A percentile compares a stretch with the other conserved stretches of the same genome.
Evolutionary conservation across 192 early-diverging fungal species (phyloP).

Genomic region (Backusella morwellensis): DNA sequence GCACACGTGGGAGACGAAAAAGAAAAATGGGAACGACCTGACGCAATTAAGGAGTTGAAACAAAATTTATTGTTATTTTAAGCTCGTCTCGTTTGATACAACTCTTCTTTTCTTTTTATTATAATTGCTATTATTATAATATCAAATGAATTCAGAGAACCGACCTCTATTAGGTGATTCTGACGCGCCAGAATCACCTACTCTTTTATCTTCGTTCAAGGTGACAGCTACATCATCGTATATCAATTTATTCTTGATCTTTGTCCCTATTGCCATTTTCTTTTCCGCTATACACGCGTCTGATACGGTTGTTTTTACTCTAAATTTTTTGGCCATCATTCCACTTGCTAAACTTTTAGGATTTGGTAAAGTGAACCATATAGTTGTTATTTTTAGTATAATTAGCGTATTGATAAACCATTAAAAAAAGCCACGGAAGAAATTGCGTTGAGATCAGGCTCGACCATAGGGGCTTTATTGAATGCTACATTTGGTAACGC

Average conservation of each 20-base stretch:
- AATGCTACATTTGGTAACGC: constrained; percentile 64
- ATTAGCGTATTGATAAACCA: background rate
- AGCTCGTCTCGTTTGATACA: background rate
- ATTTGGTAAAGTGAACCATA: constrained; percentile 22
- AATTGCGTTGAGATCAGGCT: constrained; percentile 46
- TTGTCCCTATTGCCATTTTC: constrained; percentile 80
- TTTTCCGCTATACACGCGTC: constrained; percentile 55
- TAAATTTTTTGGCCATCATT: constrained; percentile 92
- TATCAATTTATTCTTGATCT: constrained; percentile 70
- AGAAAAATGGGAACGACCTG: background rate
- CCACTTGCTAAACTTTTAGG: constrained; percentile 77
- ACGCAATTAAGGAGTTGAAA: background rate
- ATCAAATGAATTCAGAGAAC: constrained; percentile 13
- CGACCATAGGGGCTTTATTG: constrained; percentile 31
- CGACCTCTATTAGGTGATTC: constrained; percentile 9
- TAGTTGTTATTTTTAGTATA: background rate
- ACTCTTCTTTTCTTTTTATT: background rate
- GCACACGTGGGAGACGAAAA: background rate
- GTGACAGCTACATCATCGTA: constrained; percentile 52
- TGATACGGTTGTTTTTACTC: constrained; percentile 64
- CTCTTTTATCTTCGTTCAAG: constrained; percentile 45
- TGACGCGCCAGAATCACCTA: background rate
- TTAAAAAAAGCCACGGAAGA: constrained; percentile 68
- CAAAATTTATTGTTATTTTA: background rate
- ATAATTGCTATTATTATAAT: background rate